phyloP scores from a whole-genome alignment of 2,329 filamentous ascomycete genomes.

The Xylogone sp. region DNA sequence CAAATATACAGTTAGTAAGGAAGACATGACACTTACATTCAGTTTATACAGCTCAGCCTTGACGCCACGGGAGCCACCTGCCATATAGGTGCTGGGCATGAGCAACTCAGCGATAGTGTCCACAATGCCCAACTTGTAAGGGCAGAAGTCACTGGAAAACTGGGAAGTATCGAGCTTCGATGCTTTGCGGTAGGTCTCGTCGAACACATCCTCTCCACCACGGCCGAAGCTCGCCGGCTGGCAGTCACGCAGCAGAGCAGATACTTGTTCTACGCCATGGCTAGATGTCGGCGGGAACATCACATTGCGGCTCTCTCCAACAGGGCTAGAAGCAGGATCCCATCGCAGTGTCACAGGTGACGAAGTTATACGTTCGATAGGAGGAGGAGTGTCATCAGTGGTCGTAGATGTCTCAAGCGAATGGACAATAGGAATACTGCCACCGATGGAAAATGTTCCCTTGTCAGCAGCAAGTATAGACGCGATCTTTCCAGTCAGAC shows the following conservation, averaged over 20 bases:
- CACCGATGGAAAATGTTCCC: too few relatives aligned
- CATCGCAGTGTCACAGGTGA: too few relatives aligned
- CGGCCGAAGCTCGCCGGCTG: slow-evolving; percentile 46
- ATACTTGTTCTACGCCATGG: slow-evolving; percentile 1
- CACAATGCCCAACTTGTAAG: slow-evolving; percentile 48
- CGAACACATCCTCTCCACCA: slow-evolving; percentile 41
- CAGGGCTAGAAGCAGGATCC: too few relatives aligned
- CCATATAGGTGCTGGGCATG: not conserved
- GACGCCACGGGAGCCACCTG: not conserved
- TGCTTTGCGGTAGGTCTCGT: slow-evolving; percentile 50
- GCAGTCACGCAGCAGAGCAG: slow-evolving; percentile 29
- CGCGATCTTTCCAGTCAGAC: too few relatives aligned
- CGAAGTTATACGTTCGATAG: too few relatives aligned
- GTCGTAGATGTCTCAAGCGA: too few relatives aligned
- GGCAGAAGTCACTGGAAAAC: slow-evolving; percentile 48
- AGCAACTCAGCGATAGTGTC: slow-evolving; percentile 44
- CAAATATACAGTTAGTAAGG: too few relatives aligned
- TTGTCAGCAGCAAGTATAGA: too few relatives aligned
- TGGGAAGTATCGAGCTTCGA: slow-evolving; percentile 41
- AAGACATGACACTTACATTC: slow-evolving; percentile 7
- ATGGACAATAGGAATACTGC: too few relatives aligned
- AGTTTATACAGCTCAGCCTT: slow-evolving; percentile 8
- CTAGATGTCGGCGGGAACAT: too few relatives aligned
- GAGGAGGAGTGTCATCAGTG: too few relatives aligned
- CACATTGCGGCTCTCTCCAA: too few relatives aligned